Evolutionary conservation across 1,139 yeast species (phyloP).

Genomic region (Taphrina sp.): DNA sequence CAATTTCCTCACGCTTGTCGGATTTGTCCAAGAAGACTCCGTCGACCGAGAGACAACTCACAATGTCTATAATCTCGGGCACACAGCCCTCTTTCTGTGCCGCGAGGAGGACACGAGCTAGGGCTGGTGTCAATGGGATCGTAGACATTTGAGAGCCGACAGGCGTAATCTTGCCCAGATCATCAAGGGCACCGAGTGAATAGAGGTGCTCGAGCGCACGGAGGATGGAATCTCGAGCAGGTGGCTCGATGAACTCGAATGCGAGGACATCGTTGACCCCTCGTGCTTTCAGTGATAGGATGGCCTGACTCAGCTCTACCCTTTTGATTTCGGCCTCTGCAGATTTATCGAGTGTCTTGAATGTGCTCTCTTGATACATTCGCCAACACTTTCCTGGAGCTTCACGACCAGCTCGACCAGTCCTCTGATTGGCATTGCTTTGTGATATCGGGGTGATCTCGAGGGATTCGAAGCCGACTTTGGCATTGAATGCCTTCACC

Average conservation of each 20-base stretch:
- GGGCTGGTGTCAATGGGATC: constrained; percentile 84
- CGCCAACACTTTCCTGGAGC: constrained; percentile 85
- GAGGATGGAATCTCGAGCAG: constrained; percentile 64
- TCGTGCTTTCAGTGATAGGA: constrained; percentile 74
- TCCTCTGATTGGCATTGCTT: constrained; percentile 91
- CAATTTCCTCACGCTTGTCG: constrained; percentile 77
- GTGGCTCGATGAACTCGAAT: constrained; percentile 93
- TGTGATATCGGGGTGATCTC: constrained; percentile 89
- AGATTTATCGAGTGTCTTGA: constrained; percentile 60
- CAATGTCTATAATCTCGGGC: constrained; percentile 73
- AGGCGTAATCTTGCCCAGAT: constrained; percentile 68
- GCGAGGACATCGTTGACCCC: constrained; percentile 78
- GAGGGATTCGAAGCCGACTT: constrained; percentile 68
- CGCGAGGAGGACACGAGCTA: constrained; percentile 69
- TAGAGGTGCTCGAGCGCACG: constrained; percentile 77
- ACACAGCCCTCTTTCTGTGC: constrained; percentile 59
- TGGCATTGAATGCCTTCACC: constrained; percentile 55
- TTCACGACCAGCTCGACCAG: constrained; percentile 99
- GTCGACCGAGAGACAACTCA: constrained; percentile 89
- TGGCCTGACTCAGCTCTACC: constrained; percentile 79
- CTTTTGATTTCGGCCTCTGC: constrained; percentile 92
- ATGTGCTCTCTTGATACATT: constrained; percentile 72
- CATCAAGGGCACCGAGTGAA: constrained; percentile 74
- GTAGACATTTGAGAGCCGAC: constrained; percentile 83
- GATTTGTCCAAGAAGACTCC: constrained; percentile 78